phyloP scores from a whole-genome alignment of 2,329 filamentous ascomycete genomes.

The Thielaviopsis cerberus region DNA sequence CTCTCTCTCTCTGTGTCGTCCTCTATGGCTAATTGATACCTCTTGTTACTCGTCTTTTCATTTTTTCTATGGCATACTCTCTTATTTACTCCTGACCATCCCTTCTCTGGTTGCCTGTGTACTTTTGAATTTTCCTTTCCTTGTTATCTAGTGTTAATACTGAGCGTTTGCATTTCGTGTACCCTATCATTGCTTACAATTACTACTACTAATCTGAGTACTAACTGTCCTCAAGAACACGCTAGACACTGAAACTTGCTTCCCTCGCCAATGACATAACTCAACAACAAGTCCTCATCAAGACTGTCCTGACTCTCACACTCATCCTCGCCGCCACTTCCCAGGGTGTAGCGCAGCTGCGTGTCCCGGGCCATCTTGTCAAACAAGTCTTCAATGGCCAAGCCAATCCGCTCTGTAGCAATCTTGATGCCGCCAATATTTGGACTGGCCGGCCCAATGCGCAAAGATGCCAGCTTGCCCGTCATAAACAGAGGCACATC shows the following conservation, averaged over 20 bases:
- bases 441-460: conserved; percentile 51
- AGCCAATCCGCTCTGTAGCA: conserved; percentile 55
- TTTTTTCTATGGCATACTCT: background rate
- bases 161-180: background rate
- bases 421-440: conserved; percentile 57
- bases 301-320: background rate
- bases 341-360: background rate
- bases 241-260: conserved; percentile 8
- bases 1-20: no score
- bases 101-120: background rate
- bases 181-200: background rate
- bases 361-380: conserved; percentile 8
- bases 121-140: background rate
- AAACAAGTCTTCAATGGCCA: conserved; percentile 43
- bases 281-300: background rate
- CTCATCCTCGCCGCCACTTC: background rate
- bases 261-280: conserved; percentile 4
- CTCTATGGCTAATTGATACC: background rate
- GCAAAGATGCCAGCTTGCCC: conserved; percentile 46
- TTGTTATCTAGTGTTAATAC: background rate
- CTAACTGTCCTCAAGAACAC: background rate
- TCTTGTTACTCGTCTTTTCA: background rate
- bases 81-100: background rate
- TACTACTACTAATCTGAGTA: background rate
- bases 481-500: conserved; percentile 57